Conservation (phyloP, 805 yeast species). For the Danielia oregonensis region DNA sequence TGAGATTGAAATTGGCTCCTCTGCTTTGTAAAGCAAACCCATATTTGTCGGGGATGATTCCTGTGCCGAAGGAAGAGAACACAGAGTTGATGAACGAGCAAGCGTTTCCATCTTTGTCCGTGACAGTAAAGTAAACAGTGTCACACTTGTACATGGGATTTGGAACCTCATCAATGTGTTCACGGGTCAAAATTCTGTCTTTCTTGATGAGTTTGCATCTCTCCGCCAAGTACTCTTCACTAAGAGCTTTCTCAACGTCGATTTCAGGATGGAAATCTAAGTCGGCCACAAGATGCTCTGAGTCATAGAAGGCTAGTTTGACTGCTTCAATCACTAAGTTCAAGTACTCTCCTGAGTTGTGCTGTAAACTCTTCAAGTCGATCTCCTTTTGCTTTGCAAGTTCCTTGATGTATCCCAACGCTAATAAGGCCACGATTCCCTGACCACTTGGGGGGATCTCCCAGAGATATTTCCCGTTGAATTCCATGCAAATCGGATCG, state of each 20-base stretch:
- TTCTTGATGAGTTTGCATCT: slow-evolving; percentile 6
- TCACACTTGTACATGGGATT: slow-evolving; percentile 14
- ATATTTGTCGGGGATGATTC: slow-evolving; percentile 56
- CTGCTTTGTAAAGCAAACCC: slow-evolving; percentile 76
- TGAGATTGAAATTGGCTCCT: slow-evolving; percentile 69
- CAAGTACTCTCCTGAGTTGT: slow-evolving; percentile 67
- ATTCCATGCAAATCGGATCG: slow-evolving; percentile 56
- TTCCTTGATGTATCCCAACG: slow-evolving; percentile 61
- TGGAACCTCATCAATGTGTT: slow-evolving; percentile 14
- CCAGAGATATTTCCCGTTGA: slow-evolving; percentile 57
- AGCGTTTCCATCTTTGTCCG: slow-evolving; percentile 33
- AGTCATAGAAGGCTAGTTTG: slow-evolving; percentile 70
- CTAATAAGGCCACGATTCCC: slow-evolving; percentile 70
- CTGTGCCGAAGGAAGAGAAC: slow-evolving; percentile 65
- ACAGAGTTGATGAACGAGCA: slow-evolving; percentile 79
- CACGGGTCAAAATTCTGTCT: slow-evolving; percentile 8
- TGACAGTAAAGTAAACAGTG: slow-evolving; percentile 14
- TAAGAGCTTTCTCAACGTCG: slow-evolving; percentile 42
- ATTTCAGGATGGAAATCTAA: slow-evolving; percentile 38
- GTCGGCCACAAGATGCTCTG: slow-evolving; percentile 71
- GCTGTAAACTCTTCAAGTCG: slow-evolving; percentile 44
- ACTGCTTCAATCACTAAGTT: slow-evolving; percentile 69
- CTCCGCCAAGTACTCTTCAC: slow-evolving; percentile 13
- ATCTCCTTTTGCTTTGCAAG: slow-evolving; percentile 43
- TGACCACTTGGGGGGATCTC: slow-evolving; percentile 86